Conservation (phyloP, 176 grass and related monocot species). For the Cenchrus americanus region DNA sequence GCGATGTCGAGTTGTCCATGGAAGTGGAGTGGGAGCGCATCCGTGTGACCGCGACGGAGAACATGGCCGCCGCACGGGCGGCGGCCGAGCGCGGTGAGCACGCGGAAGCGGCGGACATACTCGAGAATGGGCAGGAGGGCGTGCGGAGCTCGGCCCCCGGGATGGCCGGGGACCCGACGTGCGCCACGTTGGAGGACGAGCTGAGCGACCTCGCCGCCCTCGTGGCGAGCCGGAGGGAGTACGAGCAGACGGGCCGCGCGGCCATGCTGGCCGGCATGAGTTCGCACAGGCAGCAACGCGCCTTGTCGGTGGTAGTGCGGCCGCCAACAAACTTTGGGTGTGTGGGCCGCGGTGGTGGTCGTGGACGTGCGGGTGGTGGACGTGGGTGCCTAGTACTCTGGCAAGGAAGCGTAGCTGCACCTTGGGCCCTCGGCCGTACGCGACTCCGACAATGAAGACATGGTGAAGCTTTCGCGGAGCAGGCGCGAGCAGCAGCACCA, state of each 20-base stretch:
- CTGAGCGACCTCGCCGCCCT: constrained; percentile 58
- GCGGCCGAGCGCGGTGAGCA: constrained; percentile 55
- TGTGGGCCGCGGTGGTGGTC: no score
- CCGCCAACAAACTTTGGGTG: no score
- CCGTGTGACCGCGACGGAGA: constrained; percentile 33
- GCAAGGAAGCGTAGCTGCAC: constrained; percentile 1
- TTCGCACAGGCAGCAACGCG: constrained; percentile 66
- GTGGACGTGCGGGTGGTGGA: not conserved
- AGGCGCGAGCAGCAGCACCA: constrained; percentile 30
- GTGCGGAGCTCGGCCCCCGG: constrained; percentile 38
- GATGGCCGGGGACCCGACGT: constrained; percentile 45
- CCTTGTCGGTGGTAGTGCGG: constrained; percentile 25
- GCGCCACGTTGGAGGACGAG: constrained; percentile 43
- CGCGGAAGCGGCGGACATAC: constrained; percentile 47
- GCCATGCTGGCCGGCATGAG: constrained; percentile 61
- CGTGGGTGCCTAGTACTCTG: no score
- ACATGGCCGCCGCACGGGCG: constrained; percentile 43
- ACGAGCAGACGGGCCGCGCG: constrained; percentile 63
- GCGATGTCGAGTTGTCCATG: constrained; percentile 16
- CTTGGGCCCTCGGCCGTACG: constrained; percentile 45
- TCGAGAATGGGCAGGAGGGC: constrained; percentile 21
- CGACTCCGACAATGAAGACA: constrained; percentile 70
- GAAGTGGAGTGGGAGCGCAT: constrained; percentile 68
- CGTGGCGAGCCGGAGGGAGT: constrained; percentile 44
- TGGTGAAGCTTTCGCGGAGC: constrained; percentile 50